These are phyloP conservation scores for Coccomyxa sp. DNA, from an alignment of 139 green algal species.

Conservation along the genomic window DNA sequence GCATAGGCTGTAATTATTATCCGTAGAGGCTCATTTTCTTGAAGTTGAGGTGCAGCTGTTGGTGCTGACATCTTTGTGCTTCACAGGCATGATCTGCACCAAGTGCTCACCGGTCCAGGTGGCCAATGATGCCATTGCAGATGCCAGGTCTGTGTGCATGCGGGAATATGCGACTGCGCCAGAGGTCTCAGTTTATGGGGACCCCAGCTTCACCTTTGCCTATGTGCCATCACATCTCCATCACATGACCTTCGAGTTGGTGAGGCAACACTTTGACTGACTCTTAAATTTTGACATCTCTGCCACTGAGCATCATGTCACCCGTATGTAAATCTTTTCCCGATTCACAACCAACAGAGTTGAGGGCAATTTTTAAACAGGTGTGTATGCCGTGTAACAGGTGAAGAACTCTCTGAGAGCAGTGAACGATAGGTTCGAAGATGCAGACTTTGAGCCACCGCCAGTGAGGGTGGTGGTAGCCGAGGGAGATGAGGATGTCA, in stretches of 20 bases:
- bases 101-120: slow-evolving; percentile 70
- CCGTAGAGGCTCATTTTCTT: background rate
- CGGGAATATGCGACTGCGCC: slow-evolving; percentile 82
- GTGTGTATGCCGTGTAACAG: background rate
- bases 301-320: too few species aligned
- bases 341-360: too few species aligned
- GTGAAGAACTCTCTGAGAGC: slow-evolving; percentile 4
- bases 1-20: background rate
- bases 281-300: too few species aligned
- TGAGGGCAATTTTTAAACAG: background rate
- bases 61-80: background rate
- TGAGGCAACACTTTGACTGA: slow-evolving; percentile 41
- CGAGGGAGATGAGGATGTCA: slow-evolving; percentile 94
- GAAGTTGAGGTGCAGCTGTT: background rate
- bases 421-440: slow-evolving; percentile 83
- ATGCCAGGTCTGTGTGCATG: slow-evolving; percentile 90
- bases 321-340: too few species aligned
- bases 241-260: slow-evolving; percentile 93
- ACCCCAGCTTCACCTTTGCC: slow-evolving; percentile 84
- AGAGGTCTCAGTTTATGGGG: slow-evolving; percentile 88
- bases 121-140: slow-evolving; percentile 84
- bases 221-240: slow-evolving; percentile 97
- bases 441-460: slow-evolving; percentile 71
- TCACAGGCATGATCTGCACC: slow-evolving; percentile 84
- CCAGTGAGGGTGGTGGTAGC: slow-evolving; percentile 92